phyloP scores from a whole-genome alignment of 1,139 yeast genomes.

The Geotrichum citri-aurantii region DNA sequence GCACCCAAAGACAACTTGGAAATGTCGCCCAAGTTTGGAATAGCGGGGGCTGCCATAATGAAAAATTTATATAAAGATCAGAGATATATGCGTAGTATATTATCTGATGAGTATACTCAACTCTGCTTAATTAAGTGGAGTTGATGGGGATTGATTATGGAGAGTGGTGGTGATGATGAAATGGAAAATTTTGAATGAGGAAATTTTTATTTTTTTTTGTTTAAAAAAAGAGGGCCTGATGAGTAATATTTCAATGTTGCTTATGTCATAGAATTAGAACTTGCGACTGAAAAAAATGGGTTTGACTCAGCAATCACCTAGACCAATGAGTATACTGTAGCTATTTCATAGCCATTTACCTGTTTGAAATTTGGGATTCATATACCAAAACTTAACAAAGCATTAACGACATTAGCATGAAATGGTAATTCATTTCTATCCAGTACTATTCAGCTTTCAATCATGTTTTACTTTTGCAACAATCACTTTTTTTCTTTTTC shows the following conservation, averaged over 20 bases:
- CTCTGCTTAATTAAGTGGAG: constrained; percentile 4
- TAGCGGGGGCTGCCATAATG: constrained; percentile 20
- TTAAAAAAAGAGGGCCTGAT: neutral
- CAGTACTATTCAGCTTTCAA: too few species aligned
- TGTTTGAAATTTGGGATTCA: too few species aligned
- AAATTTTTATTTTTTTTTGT: constrained; percentile 3
- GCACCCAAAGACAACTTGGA: constrained; percentile 21
- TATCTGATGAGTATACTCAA: constrained; percentile 1
- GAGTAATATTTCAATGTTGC: neutral
- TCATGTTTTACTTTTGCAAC: too few species aligned
- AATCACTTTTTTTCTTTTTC: too few species aligned
- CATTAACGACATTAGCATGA: too few species aligned
- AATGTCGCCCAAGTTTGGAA: constrained; percentile 28
- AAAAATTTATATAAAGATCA: neutral
- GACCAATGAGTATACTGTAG: too few species aligned
- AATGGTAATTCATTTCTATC: too few species aligned
- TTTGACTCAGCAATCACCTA: neutral
- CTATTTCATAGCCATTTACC: too few species aligned
- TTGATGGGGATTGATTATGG: constrained; percentile 2
- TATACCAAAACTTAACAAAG: too few species aligned
- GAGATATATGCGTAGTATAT: neutral
- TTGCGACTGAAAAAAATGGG: neutral
- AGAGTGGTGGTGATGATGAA: constrained; percentile 7
- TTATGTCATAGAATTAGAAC: neutral
- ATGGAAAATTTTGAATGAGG: constrained; percentile 4